Evolutionary conservation across 805 yeast species (phyloP), one percentile per base, ranked within the genome.

Genomic region (Nakazawaea wickerhamii): DNA sequence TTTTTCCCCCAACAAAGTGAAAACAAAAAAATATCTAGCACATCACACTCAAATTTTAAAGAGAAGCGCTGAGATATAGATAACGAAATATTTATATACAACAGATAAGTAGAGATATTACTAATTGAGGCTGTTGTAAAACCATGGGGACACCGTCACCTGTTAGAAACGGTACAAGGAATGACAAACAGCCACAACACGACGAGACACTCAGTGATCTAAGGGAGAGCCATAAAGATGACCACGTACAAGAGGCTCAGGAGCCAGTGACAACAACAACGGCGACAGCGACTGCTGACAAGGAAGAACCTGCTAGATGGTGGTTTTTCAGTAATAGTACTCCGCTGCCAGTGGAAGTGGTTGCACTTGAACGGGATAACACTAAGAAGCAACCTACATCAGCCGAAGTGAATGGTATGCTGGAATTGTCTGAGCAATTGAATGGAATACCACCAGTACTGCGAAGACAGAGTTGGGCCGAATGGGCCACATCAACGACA

Each of bases 131-230:
- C 31, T 3, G 15, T 28, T 2, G 6, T 8, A 28, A 13, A 4
- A 28, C 6, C 14, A 23, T 36, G 39, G 23, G 23, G 17, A 28
- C 26, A 33, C 18, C 36, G 5, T 18, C 36, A 20, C 26, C 36
- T 21, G 23, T 15, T 15, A 31, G 6, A 17, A 19, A 30, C 6
- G 25, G 36, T 21, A 22, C 18, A 14, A n/a, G 13, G 14, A 22
- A 18, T 9, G 28, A 19, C 17, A 21, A 11, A 2, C n/a, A 21
- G n/a, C n/a, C n/a, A 6, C 35, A 13, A 10, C 30, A n/a, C 7
- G 42, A 38, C 11, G 31, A 31, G 10, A 43, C 46, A 13, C 30
- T 43, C 28, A 43, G 43, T 17, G 43, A 43, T 5, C 34, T 37
- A 18, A 27, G 46, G 10, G 43, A 43, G 32, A 23, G 35, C 14